Evolutionary conservation across 1,139 yeast genomes (phyloP).

Genomic region (Diutina scorzettiae): DNA sequence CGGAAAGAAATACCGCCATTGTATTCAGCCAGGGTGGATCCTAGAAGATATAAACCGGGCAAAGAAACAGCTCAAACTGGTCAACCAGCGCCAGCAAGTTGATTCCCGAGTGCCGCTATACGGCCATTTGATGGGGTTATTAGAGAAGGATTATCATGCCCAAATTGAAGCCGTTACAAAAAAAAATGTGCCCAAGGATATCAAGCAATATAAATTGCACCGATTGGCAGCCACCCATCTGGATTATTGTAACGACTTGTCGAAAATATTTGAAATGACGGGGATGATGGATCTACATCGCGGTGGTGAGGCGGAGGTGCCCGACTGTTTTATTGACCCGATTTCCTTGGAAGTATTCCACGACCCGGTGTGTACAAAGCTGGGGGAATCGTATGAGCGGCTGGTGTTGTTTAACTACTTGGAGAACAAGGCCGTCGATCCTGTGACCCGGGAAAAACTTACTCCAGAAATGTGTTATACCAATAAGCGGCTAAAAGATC

Average conservation of each 20-base stretch:
- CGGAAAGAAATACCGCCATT: background rate
- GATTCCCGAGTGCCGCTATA: background rate
- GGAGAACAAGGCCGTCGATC: background rate
- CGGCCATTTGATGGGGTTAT: background rate
- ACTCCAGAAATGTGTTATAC: background rate
- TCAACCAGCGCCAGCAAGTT: background rate
- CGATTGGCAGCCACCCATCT: background rate
- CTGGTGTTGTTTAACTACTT: background rate
- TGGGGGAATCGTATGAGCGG: background rate
- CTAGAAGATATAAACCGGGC: background rate
- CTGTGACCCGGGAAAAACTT: background rate
- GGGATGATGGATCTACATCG: background rate
- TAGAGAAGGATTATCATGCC: background rate
- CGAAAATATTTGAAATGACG: background rate
- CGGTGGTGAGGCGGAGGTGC: background rate
- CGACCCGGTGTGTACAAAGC: constrained; percentile 3
- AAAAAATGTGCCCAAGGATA: background rate
- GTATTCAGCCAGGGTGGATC: background rate
- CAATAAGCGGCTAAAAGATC: background rate
- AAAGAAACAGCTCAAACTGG: background rate
- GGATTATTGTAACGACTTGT: background rate
- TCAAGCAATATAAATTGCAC: background rate
- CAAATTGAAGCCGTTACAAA: background rate
- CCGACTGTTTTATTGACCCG: background rate
- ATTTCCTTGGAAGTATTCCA: background rate